These are phyloP conservation scores for Penicillium samsonianum DNA, from an alignment of 495 filamentous ascomycete species.

Conservation along the genomic window DNA sequence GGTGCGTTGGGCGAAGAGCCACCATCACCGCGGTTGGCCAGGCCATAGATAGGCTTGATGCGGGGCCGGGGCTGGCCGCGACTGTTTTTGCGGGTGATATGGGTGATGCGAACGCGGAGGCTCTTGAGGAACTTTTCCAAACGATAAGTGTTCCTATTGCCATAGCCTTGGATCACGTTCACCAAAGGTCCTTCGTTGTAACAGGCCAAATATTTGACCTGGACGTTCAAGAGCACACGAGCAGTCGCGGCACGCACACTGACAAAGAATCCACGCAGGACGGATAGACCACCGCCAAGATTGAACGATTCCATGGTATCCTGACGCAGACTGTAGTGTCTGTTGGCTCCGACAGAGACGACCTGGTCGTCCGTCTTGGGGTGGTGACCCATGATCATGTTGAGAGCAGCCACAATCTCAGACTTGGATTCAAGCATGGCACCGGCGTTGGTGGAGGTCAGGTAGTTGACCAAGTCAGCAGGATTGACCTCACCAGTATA, in stretches of 20 bases:
- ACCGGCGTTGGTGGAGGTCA: constrained; percentile 51
- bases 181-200: constrained; percentile 39
- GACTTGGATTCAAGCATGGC: constrained; percentile 41
- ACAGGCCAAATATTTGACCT: constrained; percentile 48
- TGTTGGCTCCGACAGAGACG: constrained; percentile 42
- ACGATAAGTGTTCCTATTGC: constrained; percentile 16
- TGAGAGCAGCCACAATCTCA: constrained; percentile 52
- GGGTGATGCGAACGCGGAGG: constrained; percentile 41
- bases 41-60: constrained; percentile 48
- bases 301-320: constrained; percentile 30
- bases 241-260: constrained; percentile 67
- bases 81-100: constrained; percentile 41
- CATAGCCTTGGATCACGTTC: constrained; percentile 28
- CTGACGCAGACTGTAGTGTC: constrained; percentile 37
- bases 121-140: constrained; percentile 50
- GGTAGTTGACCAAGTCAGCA: constrained; percentile 51
- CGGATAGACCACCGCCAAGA: constrained; percentile 46
- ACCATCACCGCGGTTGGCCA: constrained; percentile 47
- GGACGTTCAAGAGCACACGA: constrained; percentile 62
- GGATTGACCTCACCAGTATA: constrained; percentile 48
- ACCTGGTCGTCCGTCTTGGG: constrained; percentile 36
- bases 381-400: constrained; percentile 52
- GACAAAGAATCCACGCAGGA: constrained; percentile 66
- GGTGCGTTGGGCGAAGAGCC: constrained; percentile 32
- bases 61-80: constrained; percentile 34